A percentile compares a stretch with the other conserved stretches of the same genome.
Conservation (phyloP, 2,329 filamentous ascomycete species). For the Daldinia sp. region DNA sequence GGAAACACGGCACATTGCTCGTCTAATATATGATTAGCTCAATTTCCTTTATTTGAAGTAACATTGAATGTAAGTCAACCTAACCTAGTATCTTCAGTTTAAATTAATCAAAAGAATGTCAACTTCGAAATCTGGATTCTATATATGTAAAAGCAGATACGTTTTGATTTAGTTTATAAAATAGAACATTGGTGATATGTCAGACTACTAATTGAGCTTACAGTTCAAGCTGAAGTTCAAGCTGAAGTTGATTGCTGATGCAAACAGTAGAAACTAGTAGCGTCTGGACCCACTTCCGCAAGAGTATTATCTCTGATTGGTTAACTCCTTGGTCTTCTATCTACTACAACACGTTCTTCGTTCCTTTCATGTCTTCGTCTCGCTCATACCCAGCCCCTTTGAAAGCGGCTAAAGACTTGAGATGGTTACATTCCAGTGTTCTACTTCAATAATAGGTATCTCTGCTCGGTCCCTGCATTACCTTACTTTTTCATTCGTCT, state of each 20-base stretch:
- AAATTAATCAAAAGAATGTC: no score
- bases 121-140: no score
- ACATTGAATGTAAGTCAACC: no score
- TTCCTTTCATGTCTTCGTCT: conserved; percentile 5
- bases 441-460: not conserved
- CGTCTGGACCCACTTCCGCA: not conserved
- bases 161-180: no score
- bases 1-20: no score
- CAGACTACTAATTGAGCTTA: no score
- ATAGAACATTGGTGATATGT: no score
- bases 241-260: not conserved
- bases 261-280: not conserved
- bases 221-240: not conserved
- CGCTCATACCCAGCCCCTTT: not conserved
- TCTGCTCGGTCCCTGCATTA: not conserved
- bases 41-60: no score
- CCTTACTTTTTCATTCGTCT: not conserved
- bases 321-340: not conserved
- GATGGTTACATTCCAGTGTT: conserved; percentile 28
- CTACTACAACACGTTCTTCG: not conserved
- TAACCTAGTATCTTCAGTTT: no score
- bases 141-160: no score
- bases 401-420: conserved; percentile 23
- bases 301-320: not conserved
- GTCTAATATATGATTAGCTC: no score